phyloP scores from a whole-genome alignment of 108 stramenopile species.

The Epithemia pelagica region DNA sequence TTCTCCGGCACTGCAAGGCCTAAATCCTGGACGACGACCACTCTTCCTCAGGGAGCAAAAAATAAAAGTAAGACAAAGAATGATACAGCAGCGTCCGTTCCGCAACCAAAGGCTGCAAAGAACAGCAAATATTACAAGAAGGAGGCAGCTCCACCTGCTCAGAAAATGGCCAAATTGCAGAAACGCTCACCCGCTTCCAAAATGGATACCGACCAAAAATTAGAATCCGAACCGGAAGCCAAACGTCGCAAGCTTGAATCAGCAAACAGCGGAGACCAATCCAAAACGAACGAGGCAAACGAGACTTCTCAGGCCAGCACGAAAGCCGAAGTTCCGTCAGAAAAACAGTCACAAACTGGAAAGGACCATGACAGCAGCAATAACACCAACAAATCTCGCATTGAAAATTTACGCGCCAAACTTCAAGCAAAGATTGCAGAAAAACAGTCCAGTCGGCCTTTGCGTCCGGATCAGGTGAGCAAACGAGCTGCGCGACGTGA shows the following conservation, averaged over 20 bases:
- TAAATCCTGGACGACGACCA: background rate
- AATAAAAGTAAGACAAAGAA: background rate
- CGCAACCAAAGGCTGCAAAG: background rate
- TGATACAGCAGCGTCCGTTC: background rate
- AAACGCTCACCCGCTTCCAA: background rate
- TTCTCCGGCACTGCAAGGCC: conserved; percentile 41
- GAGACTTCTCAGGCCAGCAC: too few relatives aligned
- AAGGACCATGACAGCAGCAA: too few relatives aligned
- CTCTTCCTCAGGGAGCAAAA: too few relatives aligned
- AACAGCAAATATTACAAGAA: background rate
- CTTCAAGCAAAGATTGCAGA: conserved; percentile 74
- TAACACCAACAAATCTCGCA: conserved; percentile 45
- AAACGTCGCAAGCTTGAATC: too few relatives aligned
- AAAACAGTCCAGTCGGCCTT: conserved; percentile 45
- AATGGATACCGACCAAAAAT: background rate
- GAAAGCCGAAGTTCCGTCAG: too few relatives aligned
- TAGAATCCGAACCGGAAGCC: background rate
- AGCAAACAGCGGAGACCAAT: too few relatives aligned
- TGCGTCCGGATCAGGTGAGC: conserved; percentile 43
- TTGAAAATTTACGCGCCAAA: conserved; percentile 73
- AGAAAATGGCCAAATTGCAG: background rate
- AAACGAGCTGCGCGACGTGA: conserved; percentile 83
- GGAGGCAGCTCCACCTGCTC: background rate
- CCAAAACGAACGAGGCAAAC: too few relatives aligned
- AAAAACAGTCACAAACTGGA: too few relatives aligned